Evolutionary conservation across 305 asterid genomes (phyloP), one percentile per base, ranked within the genome.

Genomic region (Fraxinus latifolia): DNA sequence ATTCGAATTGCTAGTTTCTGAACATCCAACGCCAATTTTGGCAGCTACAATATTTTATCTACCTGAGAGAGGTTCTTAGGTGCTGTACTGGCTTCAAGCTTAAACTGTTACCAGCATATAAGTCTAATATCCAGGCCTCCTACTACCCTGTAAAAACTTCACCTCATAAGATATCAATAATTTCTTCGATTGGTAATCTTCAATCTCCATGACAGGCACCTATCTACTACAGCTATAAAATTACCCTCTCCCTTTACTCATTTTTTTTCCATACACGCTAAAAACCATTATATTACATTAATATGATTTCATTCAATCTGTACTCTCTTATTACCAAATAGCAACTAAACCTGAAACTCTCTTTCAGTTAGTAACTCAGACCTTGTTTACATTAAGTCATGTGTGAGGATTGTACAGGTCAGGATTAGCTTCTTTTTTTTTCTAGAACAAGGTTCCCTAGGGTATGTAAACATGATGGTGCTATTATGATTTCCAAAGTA

Each of bases 111-210:
- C 33, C 32, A 60, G 34, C 76, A 73, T 53, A 15, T 53, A 12
- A 55, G 17, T 42, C 31, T 37, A 44, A 39, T 62, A 39, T 23
- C 74, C 53, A 7, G 19, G 39, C 62, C 76, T 37, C 44, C 50
- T 74, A 62, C 80, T 14, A 81, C 31, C 76, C 74, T 19, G 12
- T 55, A 9, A 53, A 21, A 79, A 33, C 62, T 33, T 58, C 62
- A 58, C 76, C 76, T 36, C 76, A 19, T 12, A 33, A 36, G 39
- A 70, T 17, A 29, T 29, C 36, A 5, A 72, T 33, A 32, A 33
- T 72, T 71, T 33, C 77, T 72, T 72, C 27, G 0, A 72, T 72
- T 14, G 27, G 47, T 72, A 72, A n/a, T 72, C 77, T 72, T 72
- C 77, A 32, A 33, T 32, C 77, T 33, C 77, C 27, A 15, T 15